phyloP scores from a whole-genome alignment of 345 rosid genomes.

The Kernera saxatilis region DNA sequence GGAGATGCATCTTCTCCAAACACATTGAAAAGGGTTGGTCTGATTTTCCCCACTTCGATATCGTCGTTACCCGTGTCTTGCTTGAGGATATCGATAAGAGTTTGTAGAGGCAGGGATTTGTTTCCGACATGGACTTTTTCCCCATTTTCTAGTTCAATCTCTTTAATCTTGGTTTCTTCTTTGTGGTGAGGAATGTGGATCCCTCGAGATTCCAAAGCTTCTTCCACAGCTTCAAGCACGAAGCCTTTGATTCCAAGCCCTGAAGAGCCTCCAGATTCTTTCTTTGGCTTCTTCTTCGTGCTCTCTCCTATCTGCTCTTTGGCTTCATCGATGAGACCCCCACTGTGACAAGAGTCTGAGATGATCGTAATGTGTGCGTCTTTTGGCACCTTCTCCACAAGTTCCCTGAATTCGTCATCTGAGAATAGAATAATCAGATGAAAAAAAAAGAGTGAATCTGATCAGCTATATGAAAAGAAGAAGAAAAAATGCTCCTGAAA shows the following conservation, averaged over 20 bases:
- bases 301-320: constrained; percentile 97
- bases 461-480: background rate
- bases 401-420: constrained; percentile 92
- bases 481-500: background rate
- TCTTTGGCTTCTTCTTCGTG: constrained; percentile 34
- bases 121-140: constrained; percentile 43
- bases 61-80: constrained; percentile 79
- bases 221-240: constrained; percentile 43
- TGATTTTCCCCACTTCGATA: constrained; percentile 71
- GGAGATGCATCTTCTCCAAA: constrained; percentile 93
- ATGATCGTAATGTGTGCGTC: constrained; percentile 68
- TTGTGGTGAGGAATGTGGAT: constrained; percentile 46
- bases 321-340: constrained; percentile 89
- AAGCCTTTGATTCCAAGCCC: constrained; percentile 42
- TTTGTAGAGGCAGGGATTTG: constrained; percentile 77
- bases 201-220: constrained; percentile 56
- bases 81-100: constrained; percentile 80
- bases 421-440: constrained; percentile 7
- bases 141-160: constrained; percentile 35
- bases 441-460: background rate
- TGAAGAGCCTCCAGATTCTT: constrained; percentile 37
- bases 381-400: constrained; percentile 62
- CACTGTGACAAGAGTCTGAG: constrained; percentile 94
- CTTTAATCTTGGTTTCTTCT: constrained; percentile 36
- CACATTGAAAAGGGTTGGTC: constrained; percentile 74